Evolutionary conservation across 768 basidiomycete species (phyloP).

Genomic region (Boletellus emodensis): DNA sequence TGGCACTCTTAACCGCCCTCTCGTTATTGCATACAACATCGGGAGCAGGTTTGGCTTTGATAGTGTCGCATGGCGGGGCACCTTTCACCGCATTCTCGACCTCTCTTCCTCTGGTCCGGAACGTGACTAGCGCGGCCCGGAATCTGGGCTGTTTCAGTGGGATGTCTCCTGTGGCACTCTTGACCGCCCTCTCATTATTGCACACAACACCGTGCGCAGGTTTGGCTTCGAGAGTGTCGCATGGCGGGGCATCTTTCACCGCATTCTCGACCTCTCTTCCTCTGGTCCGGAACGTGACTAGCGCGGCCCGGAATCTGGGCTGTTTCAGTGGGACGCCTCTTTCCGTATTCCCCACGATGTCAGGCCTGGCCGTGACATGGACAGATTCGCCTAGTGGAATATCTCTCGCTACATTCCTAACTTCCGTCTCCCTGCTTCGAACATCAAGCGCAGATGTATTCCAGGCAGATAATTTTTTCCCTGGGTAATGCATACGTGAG

Average conservation of each 20-base stretch:
- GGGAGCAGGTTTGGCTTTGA: background rate
- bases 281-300: too few species aligned
- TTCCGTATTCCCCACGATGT: background rate
- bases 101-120: background rate
- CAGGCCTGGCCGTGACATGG: background rate
- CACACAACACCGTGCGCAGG: background rate
- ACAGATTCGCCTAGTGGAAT: background rate
- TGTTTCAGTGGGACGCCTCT: too few species aligned
- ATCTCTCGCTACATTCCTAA: background rate
- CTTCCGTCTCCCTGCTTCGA: background rate
- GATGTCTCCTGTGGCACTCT: background rate
- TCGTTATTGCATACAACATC: too few species aligned
- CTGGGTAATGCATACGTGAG: constrained; percentile 10
- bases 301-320: too few species aligned
- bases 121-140: background rate
- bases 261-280: background rate
- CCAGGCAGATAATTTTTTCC: background rate
- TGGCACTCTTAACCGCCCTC: too few species aligned
- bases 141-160: background rate
- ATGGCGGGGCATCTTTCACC: background rate
- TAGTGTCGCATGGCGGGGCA: background rate
- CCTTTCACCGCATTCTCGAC: background rate
- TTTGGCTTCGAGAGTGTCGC: background rate
- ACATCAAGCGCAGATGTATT: background rate
- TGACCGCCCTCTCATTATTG: background rate